Conservation (phyloP, 2,329 filamentous ascomycete species). For the Drechslerella coelobrocha region DNA sequence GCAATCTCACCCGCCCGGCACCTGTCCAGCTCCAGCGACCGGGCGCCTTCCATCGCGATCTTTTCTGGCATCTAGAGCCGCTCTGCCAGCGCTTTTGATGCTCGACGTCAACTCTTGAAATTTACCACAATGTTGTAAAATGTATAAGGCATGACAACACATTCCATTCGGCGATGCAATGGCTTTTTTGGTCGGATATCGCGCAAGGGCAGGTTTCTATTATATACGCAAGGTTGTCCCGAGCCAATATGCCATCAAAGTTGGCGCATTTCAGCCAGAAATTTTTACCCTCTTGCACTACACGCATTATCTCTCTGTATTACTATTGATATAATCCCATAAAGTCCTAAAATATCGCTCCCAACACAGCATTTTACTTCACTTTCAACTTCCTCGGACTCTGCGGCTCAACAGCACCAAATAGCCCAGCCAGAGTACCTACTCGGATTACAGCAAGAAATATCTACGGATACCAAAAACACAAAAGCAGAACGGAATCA, state of each 20-base stretch:
- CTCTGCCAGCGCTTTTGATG: constrained; percentile 8
- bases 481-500: background rate
- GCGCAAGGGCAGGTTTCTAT: no score
- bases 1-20: background rate
- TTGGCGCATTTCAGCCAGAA: no score
- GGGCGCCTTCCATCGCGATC: background rate
- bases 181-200: no score
- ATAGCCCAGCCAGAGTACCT: constrained; percentile 22
- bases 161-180: constrained; percentile 18
- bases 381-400: constrained; percentile 23
- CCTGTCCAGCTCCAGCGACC: background rate
- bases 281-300: no score
- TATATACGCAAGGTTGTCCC: no score
- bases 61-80: background rate
- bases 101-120: constrained; percentile 38
- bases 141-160: constrained; percentile 46
- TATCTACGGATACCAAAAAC: constrained; percentile 3
- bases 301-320: no score
- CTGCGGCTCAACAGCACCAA: constrained; percentile 20
- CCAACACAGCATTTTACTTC: no score
- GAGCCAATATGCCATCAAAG: no score
- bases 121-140: constrained; percentile 50
- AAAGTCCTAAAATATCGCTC: no score
- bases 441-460: constrained; percentile 24
- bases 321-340: no score